Conservation (phyloP, 2,329 filamentous ascomycete genomes). For the Epichloe sylvatica region DNA sequence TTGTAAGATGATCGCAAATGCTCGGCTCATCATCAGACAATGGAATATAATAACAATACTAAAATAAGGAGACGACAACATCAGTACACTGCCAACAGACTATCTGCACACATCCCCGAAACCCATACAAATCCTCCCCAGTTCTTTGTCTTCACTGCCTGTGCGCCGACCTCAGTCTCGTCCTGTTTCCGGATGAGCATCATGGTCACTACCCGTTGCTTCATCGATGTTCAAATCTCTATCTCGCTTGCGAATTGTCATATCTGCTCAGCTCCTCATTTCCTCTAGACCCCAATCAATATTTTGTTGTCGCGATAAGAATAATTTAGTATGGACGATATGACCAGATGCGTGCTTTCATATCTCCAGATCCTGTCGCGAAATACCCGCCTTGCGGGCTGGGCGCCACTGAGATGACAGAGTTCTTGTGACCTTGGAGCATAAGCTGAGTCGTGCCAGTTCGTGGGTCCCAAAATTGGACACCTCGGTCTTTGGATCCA, state of each 20-base stretch:
- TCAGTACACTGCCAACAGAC: not conserved
- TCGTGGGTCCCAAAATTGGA: slow-evolving; percentile 96
- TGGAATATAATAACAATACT: not conserved
- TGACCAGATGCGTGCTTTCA: slow-evolving; percentile 95
- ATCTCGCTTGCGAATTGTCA: slow-evolving; percentile 1
- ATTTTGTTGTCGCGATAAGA: not conserved
- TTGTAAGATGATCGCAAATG: not conserved
- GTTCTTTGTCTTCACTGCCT: slow-evolving; percentile 14
- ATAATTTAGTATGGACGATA: slow-evolving; percentile 41
- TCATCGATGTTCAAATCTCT: slow-evolving; percentile 2
- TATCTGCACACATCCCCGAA: slow-evolving; percentile 8
- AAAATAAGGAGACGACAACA: not conserved
- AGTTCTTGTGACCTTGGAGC: slow-evolving; percentile 98
- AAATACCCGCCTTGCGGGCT: slow-evolving; percentile 81
- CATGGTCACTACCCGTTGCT: slow-evolving; percentile 1
- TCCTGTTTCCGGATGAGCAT: slow-evolving; percentile 2
- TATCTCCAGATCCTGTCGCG: slow-evolving; percentile 91
- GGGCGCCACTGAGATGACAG: slow-evolving; percentile 91
- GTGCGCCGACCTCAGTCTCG: slow-evolving; percentile 12
- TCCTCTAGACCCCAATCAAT: not conserved
- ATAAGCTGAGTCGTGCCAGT: slow-evolving; percentile 93
- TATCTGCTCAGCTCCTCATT: not conserved
- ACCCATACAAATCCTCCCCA: slow-evolving; percentile 13
- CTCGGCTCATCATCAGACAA: not conserved
- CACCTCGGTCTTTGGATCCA: slow-evolving; percentile 90